Conservation (phyloP, 306 rosid species). For the Ammopiptanthus mongolicus region DNA sequence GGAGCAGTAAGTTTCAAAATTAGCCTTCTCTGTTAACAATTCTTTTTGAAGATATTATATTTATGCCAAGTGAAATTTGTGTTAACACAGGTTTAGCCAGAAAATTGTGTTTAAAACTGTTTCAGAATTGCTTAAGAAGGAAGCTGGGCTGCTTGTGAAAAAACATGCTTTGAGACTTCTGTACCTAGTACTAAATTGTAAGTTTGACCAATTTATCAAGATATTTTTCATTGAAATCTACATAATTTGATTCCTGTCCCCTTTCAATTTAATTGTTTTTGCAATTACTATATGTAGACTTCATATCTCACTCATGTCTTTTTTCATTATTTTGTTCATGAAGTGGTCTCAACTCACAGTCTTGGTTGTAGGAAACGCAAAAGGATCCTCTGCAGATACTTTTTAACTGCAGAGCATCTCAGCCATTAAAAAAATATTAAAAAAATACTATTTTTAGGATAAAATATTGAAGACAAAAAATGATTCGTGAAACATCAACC, state of each 20-base stretch:
- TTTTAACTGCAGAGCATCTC: not conserved
- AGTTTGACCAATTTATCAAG: constrained; percentile 27
- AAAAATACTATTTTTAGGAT: not conserved
- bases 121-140: constrained; percentile 60
- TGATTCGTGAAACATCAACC: not conserved
- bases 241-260: not conserved
- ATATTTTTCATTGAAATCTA: not conserved
- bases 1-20: constrained; percentile 53
- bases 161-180: constrained; percentile 58
- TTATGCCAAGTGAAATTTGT: constrained; percentile 15
- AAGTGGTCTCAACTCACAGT: not conserved
- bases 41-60: constrained; percentile 4
- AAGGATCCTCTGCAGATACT: not conserved
- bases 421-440: not conserved
- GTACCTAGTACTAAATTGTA: constrained; percentile 72
- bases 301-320: not conserved
- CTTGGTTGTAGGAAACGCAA: not conserved
- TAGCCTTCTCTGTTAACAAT: constrained; percentile 14
- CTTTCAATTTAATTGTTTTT: constrained; percentile 6
- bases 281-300: not conserved
- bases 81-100: constrained; percentile 55
- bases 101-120: constrained; percentile 53
- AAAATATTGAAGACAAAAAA: not conserved
- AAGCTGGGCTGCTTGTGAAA: constrained; percentile 62
- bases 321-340: not conserved